These are phyloP conservation scores for Limnomonas spitsbergensis DNA, from an alignment of 139 green algal genomes.

Conservation along the genomic window DNA sequence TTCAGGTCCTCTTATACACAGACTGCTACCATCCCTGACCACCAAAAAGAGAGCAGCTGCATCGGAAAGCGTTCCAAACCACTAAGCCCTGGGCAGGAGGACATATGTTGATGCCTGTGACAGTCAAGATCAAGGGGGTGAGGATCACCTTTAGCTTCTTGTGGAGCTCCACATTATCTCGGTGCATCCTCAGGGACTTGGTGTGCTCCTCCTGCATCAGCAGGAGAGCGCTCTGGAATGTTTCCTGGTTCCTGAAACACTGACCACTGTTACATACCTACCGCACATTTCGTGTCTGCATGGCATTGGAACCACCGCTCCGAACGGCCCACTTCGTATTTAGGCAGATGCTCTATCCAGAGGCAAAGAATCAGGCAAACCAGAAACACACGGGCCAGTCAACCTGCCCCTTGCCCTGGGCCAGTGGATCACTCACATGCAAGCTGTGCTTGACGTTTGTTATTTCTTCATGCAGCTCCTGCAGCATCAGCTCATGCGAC, in stretches of 20 bases:
- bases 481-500: not conserved
- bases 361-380: not conserved
- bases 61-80: no score
- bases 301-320: no score
- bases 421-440: not conserved
- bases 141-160: not conserved
- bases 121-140: not conserved
- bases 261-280: no score
- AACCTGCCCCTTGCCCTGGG: not conserved
- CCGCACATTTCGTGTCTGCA: no score
- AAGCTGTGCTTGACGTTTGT: not conserved
- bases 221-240: not conserved
- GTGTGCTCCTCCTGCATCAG: conserved; percentile 7
- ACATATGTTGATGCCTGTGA: no score
- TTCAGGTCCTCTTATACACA: no score
- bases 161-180: conserved; percentile 1
- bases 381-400: not conserved
- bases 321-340: no score
- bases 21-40: no score
- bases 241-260: not conserved
- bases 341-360: no score
- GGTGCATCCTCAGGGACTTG: not conserved
- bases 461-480: conserved; percentile 6
- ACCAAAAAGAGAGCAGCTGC: not conserved
- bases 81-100: no score